A percentile compares a stretch with the other conserved stretches of the same genome.
These are phyloP conservation scores for Talaromyces trachyspermus DNA, from an alignment of 495 filamentous ascomycete species.

Conservation along the genomic window DNA sequence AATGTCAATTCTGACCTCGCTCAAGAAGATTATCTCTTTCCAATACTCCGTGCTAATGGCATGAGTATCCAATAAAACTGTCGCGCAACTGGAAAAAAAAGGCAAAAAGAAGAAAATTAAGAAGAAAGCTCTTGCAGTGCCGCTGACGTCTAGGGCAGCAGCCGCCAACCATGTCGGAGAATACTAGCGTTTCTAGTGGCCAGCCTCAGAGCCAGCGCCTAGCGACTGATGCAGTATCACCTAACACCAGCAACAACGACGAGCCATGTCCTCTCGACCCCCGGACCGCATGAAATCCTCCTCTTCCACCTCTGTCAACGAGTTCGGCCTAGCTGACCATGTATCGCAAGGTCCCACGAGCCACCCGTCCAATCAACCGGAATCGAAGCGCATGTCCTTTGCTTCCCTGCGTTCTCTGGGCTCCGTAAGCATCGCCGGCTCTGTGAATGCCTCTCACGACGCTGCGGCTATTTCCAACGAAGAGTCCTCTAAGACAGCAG, in stretches of 20 bases:
- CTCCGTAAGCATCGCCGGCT: slow-evolving; percentile 29
- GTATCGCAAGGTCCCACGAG: neutral
- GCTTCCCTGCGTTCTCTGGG: slow-evolving; percentile 59
- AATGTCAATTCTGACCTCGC: slow-evolving; percentile 1
- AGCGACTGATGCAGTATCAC: slow-evolving; percentile 34
- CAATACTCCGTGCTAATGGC: neutral
- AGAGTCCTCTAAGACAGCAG: slow-evolving; percentile 7
- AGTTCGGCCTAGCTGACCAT: neutral
- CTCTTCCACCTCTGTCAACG: slow-evolving; percentile 1
- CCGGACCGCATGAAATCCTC: neutral
- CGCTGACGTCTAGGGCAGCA: neutral
- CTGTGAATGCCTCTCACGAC: neutral
- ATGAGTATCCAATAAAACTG: neutral
- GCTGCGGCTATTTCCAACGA: slow-evolving; percentile 9
- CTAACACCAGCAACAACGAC: slow-evolving; percentile 45
- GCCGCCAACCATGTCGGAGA: slow-evolving; percentile 52
- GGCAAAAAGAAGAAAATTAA: slow-evolving; percentile 1
- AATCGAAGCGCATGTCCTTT: slow-evolving; percentile 55
- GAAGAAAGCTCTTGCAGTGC: slow-evolving; percentile 4
- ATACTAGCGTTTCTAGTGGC: slow-evolving; percentile 66
- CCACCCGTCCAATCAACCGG: slow-evolving; percentile 10
- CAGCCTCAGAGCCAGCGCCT: slow-evolving; percentile 20
- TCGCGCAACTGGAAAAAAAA: too few relatives aligned
- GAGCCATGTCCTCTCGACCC: neutral
- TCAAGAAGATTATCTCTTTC: neutral